A percentile compares a stretch with the other conserved stretches of the same genome.
phyloP scores from a whole-genome alignment of 1,139 yeast species.

The Suhomyces anneliseae region DNA sequence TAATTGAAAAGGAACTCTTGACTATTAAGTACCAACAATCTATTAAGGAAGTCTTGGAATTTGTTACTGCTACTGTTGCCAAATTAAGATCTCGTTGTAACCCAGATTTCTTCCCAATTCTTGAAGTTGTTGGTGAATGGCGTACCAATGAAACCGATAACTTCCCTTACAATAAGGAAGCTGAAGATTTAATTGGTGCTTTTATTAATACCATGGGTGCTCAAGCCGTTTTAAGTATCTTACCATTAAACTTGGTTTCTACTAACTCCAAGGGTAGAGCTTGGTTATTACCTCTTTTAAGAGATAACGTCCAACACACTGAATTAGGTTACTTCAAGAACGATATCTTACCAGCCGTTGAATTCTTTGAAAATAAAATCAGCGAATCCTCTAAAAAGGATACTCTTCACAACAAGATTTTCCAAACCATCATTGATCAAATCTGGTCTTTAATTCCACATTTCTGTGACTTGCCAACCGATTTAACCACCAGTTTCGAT shows the following conservation, averaged over 20 bases:
- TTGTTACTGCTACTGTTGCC: constrained; percentile 61
- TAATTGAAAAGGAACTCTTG: constrained; percentile 57
- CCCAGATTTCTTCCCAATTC: constrained; percentile 67
- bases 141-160: constrained; percentile 72
- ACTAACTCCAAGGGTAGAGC: constrained; percentile 71
- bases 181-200: constrained; percentile 78
- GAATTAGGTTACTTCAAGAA: constrained; percentile 61
- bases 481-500: constrained; percentile 61
- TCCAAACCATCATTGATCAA: constrained; percentile 83
- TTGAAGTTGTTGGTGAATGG: constrained; percentile 81
- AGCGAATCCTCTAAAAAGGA: constrained; percentile 43
- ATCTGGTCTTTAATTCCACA: constrained; percentile 90
- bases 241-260: constrained; percentile 71
- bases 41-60: constrained; percentile 71
- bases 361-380: constrained; percentile 54
- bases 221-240: constrained; percentile 65
- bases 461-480: constrained; percentile 85
- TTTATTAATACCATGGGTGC: constrained; percentile 86
- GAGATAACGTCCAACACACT: constrained; percentile 81
- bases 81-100: constrained; percentile 67
- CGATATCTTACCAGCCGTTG: constrained; percentile 67
- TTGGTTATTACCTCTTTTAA: constrained; percentile 89
- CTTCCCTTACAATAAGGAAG: constrained; percentile 72
- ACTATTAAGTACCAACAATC: constrained; percentile 77
- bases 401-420: constrained; percentile 70